Evolutionary conservation across 139 green algal genomes (phyloP).

Genomic region (Volvox reticuliferus): DNA sequence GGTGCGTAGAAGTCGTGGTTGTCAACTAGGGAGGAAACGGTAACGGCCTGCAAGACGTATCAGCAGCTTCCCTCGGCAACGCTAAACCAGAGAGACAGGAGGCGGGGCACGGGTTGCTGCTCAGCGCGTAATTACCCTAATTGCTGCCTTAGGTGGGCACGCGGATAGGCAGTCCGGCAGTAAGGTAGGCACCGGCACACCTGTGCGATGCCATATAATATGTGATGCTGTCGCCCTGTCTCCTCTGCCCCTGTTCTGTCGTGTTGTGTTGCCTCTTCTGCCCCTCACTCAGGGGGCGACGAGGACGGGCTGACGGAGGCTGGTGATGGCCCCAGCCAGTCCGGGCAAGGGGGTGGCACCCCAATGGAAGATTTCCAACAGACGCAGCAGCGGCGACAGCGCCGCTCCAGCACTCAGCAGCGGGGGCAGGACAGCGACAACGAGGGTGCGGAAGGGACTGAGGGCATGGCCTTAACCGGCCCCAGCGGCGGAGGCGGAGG

Average conservation of each 20-base stretch:
- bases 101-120: no score
- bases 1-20: neutral
- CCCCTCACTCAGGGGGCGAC: neutral
- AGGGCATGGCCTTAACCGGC: neutral
- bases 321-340: constrained; percentile 3
- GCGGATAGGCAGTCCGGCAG: no score
- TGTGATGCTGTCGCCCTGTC: no score
- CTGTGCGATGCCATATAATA: no score
- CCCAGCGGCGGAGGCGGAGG: neutral
- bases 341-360: neutral
- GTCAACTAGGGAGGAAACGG: neutral
- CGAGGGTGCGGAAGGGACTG: neutral
- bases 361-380: neutral
- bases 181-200: no score
- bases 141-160: no score
- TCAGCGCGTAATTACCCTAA: no score
- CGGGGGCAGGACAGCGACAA: neutral
- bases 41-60: neutral
- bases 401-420: neutral
- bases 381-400: constrained; percentile 1
- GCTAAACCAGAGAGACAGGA: no score
- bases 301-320: neutral
- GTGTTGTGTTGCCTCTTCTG: neutral
- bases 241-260: neutral
- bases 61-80: no score